Evolutionary conservation across 352 stramenopile genomes (phyloP), one percentile per base, ranked within the genome.

Genomic region (Phytopythium chamaehyphon): DNA sequence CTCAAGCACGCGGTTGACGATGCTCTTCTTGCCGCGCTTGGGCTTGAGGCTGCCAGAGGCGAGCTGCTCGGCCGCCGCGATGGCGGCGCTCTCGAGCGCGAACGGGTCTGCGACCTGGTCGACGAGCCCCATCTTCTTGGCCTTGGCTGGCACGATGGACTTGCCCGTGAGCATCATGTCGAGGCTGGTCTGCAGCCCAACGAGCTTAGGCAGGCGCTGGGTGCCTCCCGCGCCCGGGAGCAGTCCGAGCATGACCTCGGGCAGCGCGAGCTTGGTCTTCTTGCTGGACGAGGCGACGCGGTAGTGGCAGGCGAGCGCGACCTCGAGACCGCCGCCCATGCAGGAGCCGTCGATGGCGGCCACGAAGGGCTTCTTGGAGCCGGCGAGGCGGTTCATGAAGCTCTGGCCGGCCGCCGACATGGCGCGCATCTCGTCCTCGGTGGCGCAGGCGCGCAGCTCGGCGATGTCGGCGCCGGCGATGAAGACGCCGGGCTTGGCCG

Each of bases 161-260:
- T 98, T 98, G 60, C 96, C 97, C 5, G 87, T 99, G 31, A 98
- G 76, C 86, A 98, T 99, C 88, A 99, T 97, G 63, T 98, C 94
- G 64, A 99, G 79, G 16, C 93, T 93, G 35, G 83, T 78, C 36
- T 94, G 75, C 28, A 98, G 75, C 10, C 97, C 97, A 16, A 99
- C 88, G 6, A 98, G 72, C 46, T 93, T 82, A 1, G 90, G 94
- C 23, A 99, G 71, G 24, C 97, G 96, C 67, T 99, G 96, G 5
- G 96, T 99, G 40, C 97, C 97, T n/a, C 96, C 97, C 49, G 97
- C 98, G 8, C 97, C 97, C 0, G 97, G 97, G n/a, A 99, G 69
- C 19, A 99, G 61, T 26, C 96, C 97, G 22, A 99, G 74, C 83
- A 98, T 97, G 26, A 99, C 95, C 69, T 99, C 97, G 0, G 97